A percentile compares a stretch with the other conserved stretches of the same genome.
Conservation (phyloP, 2,329 filamentous ascomycete genomes). For the Phaeophleospora eucalypticola region DNA sequence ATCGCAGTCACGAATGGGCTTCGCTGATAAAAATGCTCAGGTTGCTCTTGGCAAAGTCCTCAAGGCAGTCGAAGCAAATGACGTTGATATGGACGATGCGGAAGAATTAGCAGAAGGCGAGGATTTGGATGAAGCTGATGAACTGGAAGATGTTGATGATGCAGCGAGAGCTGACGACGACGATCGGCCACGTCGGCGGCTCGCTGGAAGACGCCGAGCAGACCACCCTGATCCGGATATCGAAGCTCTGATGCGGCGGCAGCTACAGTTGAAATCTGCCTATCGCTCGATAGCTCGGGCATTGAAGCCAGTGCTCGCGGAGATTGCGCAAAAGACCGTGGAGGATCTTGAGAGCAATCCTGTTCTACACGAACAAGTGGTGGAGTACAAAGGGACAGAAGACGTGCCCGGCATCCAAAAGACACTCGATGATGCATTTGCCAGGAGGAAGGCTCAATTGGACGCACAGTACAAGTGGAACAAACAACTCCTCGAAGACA, state of each 20-base stretch:
- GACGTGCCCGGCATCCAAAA: slow-evolving; percentile 43
- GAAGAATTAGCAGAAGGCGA: slow-evolving; percentile 15
- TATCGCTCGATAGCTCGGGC: slow-evolving; percentile 61
- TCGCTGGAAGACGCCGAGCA: slow-evolving; percentile 42
- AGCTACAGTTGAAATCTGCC: slow-evolving; percentile 61
- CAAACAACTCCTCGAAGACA: slow-evolving; percentile 35
- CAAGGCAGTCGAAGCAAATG: slow-evolving; percentile 5
- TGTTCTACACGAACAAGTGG: slow-evolving; percentile 50
- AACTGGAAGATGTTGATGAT: slow-evolving; percentile 23
- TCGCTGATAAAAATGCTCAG: slow-evolving; percentile 2
- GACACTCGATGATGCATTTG: slow-evolving; percentile 46
- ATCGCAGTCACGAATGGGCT: slow-evolving; percentile 12
- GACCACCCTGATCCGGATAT: slow-evolving; percentile 44
- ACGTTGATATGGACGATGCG: slow-evolving; percentile 13
- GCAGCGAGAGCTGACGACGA: slow-evolving; percentile 25
- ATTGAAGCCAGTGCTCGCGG: slow-evolving; percentile 61
- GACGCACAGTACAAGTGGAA: slow-evolving; percentile 36
- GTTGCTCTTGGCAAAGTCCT: not conserved
- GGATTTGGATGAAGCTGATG: slow-evolving; percentile 18
- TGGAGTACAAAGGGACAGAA: slow-evolving; percentile 46
- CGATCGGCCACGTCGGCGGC: slow-evolving; percentile 18
- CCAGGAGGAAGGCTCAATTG: slow-evolving; percentile 36
- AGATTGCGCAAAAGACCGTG: slow-evolving; percentile 59
- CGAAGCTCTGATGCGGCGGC: slow-evolving; percentile 50
- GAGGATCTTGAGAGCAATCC: slow-evolving; percentile 55